These are phyloP conservation scores for Candida nonsorbophila DNA, from an alignment of 805 yeast species.

Conservation along the genomic window DNA sequence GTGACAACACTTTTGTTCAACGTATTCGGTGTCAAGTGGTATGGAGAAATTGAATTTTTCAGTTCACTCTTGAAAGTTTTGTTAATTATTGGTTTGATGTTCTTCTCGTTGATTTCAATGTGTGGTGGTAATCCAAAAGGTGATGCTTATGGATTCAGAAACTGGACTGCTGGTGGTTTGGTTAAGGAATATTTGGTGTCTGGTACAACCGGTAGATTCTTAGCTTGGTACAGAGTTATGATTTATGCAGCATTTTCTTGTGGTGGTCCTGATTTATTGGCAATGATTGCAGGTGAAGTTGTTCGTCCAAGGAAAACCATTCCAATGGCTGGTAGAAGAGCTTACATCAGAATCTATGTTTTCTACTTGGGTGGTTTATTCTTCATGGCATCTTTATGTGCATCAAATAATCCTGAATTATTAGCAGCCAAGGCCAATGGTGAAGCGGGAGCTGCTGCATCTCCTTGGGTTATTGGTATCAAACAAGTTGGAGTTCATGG, in stretches of 20 bases:
- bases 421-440: slow-evolving; percentile 16
- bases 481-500: slow-evolving; percentile 29
- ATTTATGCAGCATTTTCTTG: slow-evolving; percentile 30
- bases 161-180: slow-evolving; percentile 31
- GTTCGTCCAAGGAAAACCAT: slow-evolving; percentile 35
- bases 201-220: slow-evolving; percentile 28
- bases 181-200: slow-evolving; percentile 19
- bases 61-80: slow-evolving; percentile 29
- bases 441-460: slow-evolving; percentile 33
- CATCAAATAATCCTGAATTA: slow-evolving; percentile 27
- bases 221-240: slow-evolving; percentile 28
- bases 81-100: slow-evolving; percentile 27
- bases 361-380: slow-evolving; percentile 35
- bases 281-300: slow-evolving; percentile 34
- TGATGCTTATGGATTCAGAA: slow-evolving; percentile 28
- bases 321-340: slow-evolving; percentile 28
- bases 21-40: slow-evolving; percentile 25
- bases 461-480: slow-evolving; percentile 36
- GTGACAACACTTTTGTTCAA: slow-evolving; percentile 24
- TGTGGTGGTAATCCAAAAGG: slow-evolving; percentile 33
- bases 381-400: slow-evolving; percentile 28
- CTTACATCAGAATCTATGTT: slow-evolving; percentile 27
- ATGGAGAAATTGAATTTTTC: slow-evolving; percentile 42
- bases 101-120: slow-evolving; percentile 27
- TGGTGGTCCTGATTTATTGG: slow-evolving; percentile 33